Conservation (phyloP, 495 filamentous ascomycete species). For the Trypethelium eluteriae region DNA sequence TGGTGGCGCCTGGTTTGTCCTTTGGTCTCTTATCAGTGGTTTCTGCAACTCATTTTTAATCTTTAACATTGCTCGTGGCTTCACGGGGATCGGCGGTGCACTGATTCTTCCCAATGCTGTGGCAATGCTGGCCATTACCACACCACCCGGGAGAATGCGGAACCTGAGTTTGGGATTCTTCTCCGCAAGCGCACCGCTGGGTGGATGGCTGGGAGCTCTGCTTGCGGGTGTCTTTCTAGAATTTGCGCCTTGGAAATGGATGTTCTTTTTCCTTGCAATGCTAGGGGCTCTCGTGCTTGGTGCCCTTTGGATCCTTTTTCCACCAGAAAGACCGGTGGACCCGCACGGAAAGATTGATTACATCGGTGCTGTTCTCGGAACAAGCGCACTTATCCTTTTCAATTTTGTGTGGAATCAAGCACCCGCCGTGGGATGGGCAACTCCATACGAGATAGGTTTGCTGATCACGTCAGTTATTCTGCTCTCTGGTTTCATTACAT, state of each 20-base stretch:
- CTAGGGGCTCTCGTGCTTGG: conserved; percentile 35
- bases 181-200: conserved; percentile 44
- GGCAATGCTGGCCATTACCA: conserved; percentile 42
- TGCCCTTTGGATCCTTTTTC: conserved; percentile 34
- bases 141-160: conserved; percentile 40
- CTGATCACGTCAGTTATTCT: conserved; percentile 39
- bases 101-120: conserved; percentile 45
- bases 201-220: conserved; percentile 41
- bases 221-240: conserved; percentile 41
- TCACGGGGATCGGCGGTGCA: conserved; percentile 41
- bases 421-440: conserved; percentile 43
- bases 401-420: conserved; percentile 53
- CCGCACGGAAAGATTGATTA: conserved; percentile 44
- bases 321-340: conserved; percentile 38
- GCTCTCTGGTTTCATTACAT: conserved; percentile 39
- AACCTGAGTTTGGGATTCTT: conserved; percentile 47
- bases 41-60: conserved; percentile 41
- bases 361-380: conserved; percentile 43
- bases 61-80: conserved; percentile 36
- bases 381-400: conserved; percentile 43
- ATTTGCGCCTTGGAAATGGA: conserved; percentile 42
- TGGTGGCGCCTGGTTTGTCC: conserved; percentile 34
- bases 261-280: conserved; percentile 42
- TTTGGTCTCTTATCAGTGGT: conserved; percentile 37
- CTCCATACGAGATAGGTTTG: conserved; percentile 41